Conservation (phyloP, 1,139 yeast genomes). For the Zygotorulaspora mrakii region DNA sequence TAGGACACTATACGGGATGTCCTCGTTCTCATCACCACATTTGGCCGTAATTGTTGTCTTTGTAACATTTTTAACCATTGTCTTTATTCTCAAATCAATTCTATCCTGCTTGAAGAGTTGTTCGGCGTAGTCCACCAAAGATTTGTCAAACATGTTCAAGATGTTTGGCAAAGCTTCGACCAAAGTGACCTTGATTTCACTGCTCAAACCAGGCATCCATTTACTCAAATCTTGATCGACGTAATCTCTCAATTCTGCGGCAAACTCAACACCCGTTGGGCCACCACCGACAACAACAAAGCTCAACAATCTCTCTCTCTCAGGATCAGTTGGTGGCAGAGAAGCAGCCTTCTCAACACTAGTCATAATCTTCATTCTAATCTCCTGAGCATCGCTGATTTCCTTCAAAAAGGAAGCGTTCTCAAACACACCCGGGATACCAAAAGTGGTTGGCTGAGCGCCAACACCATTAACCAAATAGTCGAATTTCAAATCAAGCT, state of each 20-base stretch:
- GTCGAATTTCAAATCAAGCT: slow-evolving; percentile 59
- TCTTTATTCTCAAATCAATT: slow-evolving; percentile 72
- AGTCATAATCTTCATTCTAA: slow-evolving; percentile 73
- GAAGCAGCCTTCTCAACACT: slow-evolving; percentile 80
- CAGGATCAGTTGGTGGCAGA: slow-evolving; percentile 68
- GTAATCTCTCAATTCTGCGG: slow-evolving; percentile 92
- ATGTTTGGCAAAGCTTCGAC: slow-evolving; percentile 92
- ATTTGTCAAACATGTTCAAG: slow-evolving; percentile 79
- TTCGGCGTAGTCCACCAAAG: slow-evolving; percentile 79
- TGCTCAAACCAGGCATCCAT: slow-evolving; percentile 84
- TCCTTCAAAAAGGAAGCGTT: slow-evolving; percentile 84
- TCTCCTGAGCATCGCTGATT: slow-evolving; percentile 73
- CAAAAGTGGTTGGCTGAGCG: slow-evolving; percentile 87
- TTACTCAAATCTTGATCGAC: slow-evolving; percentile 83
- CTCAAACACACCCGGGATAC: slow-evolving; percentile 90
- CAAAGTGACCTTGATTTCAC: slow-evolving; percentile 75
- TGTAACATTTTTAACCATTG: slow-evolving; percentile 84
- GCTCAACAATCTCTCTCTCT: slow-evolving; percentile 74
- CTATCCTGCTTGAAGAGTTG: slow-evolving; percentile 75
- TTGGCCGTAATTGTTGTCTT: slow-evolving; percentile 65
- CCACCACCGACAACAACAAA: slow-evolving; percentile 95
- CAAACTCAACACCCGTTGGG: slow-evolving; percentile 95
- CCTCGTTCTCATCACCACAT: slow-evolving; percentile 54
- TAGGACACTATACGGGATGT: slow-evolving; percentile 83
- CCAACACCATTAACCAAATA: slow-evolving; percentile 88